Percentiles rank a stretch among this genome's conserved stretches.
These are phyloP conservation scores for Lactifluus echinatus DNA, from an alignment of 768 basidiomycete species.

Conservation along the genomic window DNA sequence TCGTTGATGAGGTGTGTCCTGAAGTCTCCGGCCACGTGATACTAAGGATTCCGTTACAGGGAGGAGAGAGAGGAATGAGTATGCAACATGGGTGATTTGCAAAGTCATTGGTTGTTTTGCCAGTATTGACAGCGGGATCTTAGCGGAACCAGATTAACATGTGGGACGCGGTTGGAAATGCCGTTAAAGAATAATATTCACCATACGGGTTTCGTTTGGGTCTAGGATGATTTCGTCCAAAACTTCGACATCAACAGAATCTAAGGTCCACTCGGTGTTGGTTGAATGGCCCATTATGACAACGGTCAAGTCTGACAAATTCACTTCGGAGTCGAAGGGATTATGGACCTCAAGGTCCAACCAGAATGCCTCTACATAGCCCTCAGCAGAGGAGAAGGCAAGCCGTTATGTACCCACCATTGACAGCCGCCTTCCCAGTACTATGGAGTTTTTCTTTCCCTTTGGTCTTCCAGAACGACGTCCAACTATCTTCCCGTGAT, in stretches of 20 bases:
- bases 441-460: constrained; percentile 49
- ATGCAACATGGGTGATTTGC: constrained; percentile 47
- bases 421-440: constrained; percentile 51
- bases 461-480: constrained; percentile 42
- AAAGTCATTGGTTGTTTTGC: constrained; percentile 44
- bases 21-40: constrained; percentile 64
- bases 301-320: constrained; percentile 52
- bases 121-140: constrained; percentile 60
- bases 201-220: constrained; percentile 56
- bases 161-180: background rate
- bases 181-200: constrained; percentile 33
- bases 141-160: constrained; percentile 4
- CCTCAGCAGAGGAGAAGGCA: constrained; percentile 6
- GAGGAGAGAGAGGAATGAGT: constrained; percentile 67
- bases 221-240: constrained; percentile 54
- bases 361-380: constrained; percentile 59
- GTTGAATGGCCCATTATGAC: constrained; percentile 36
- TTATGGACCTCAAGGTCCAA: constrained; percentile 63
- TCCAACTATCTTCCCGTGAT: constrained; percentile 58
- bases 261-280: constrained; percentile 28
- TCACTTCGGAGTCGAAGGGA: constrained; percentile 68
- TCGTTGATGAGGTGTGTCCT: constrained; percentile 64
- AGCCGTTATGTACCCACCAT: constrained; percentile 37
- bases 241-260: constrained; percentile 47
- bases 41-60: constrained; percentile 58